Evolutionary conservation across 495 filamentous ascomycete species (phyloP).

Genomic region (Wilcoxina mikolae): DNA sequence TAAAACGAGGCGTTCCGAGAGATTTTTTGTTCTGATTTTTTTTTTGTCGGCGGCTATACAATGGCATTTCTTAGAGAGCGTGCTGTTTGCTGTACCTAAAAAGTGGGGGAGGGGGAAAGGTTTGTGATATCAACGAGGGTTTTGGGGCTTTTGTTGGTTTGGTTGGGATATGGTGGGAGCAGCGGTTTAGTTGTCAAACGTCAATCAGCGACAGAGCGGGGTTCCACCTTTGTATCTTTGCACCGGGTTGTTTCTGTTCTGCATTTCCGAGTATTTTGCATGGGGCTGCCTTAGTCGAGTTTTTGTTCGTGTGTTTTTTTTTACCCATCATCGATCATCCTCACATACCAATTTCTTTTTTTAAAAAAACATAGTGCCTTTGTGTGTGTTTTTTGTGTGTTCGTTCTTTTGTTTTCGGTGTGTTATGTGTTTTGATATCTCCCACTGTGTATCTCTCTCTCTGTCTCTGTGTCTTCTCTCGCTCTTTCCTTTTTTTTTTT

Average conservation of each 20-base stretch:
- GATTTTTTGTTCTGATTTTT: conserved; percentile 3
- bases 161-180: too few relatives aligned
- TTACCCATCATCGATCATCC: too few relatives aligned
- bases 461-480: conserved; percentile 2
- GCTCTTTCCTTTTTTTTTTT: conserved; percentile 8
- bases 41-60: too few relatives aligned
- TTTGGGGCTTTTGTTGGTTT: neutral
- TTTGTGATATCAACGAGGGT: neutral
- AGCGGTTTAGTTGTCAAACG: neutral
- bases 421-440: neutral
- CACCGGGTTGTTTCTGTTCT: too few relatives aligned
- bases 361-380: too few relatives aligned
- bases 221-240: too few relatives aligned
- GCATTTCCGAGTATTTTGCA: too few relatives aligned
- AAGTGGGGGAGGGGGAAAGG: neutral
- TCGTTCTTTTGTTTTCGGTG: neutral
- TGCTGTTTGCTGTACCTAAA: conserved; percentile 2
- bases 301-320: too few relatives aligned
- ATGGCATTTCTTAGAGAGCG: too few relatives aligned
- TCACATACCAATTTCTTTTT: too few relatives aligned
- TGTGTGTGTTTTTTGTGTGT: too few relatives aligned
- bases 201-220: conserved; percentile 1
- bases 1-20: conserved; percentile 6
- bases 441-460: neutral
- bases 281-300: too few relatives aligned